A percentile compares a stretch with the other conserved stretches of the same genome.
These are phyloP conservation scores for Neospora caninum DNA, from an alignment of 169 alveolate genomes.

Conservation along the genomic window DNA sequence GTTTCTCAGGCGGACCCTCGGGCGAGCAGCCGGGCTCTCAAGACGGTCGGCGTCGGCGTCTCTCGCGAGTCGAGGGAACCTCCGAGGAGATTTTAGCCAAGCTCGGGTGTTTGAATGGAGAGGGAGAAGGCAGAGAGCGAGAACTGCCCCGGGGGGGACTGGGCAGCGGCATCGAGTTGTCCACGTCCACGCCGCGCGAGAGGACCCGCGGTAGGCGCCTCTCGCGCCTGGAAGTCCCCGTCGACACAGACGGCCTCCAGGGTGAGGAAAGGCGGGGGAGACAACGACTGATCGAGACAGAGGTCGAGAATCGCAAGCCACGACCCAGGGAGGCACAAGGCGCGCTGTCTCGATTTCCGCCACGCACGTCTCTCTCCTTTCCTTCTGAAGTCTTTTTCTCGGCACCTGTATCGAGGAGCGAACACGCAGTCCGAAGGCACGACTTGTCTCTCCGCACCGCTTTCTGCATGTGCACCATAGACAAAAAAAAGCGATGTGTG, in stretches of 20 bases:
- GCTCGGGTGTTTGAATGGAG: conserved; percentile 17
- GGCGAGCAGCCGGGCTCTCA: neutral
- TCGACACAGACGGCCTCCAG: neutral
- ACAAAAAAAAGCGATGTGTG: too few species aligned
- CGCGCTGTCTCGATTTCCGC: neutral
- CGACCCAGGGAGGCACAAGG: neutral
- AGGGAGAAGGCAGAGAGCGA: neutral
- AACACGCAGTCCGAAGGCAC: too few species aligned
- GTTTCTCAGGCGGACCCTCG: neutral
- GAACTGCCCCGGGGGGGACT: neutral
- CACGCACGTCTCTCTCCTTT: too few species aligned
- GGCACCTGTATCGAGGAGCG: too few species aligned
- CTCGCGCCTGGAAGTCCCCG: neutral
- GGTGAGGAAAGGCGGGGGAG: neutral
- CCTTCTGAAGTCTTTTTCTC: too few species aligned
- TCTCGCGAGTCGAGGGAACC: conserved; percentile 54
- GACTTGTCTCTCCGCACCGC: too few species aligned
- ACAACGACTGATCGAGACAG: too few species aligned
- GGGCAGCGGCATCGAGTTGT: neutral
- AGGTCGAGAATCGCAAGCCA: neutral
- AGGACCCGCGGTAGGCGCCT: neutral
- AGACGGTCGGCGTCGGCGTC: conserved; percentile 43
- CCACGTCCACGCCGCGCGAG: neutral
- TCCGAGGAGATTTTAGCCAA: conserved; percentile 29
- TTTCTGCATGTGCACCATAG: too few species aligned